Evolutionary conservation across 202 grass and related monocot species (phyloP), one percentile per base, ranked within the genome.

Genomic region (Panicum virgatum): DNA sequence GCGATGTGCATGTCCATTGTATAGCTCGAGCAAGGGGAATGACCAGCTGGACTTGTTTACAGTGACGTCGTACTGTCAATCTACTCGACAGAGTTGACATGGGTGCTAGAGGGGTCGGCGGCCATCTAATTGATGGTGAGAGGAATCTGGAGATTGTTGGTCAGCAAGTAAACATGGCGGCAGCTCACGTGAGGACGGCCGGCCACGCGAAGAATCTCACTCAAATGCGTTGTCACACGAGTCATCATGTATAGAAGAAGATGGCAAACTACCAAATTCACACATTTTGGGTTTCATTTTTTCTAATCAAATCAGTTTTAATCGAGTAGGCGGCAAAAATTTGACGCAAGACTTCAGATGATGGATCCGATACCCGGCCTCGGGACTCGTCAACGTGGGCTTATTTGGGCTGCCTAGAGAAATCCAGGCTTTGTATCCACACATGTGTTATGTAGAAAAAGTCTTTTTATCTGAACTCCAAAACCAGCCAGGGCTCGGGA

Each of bases 151-250:
- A 30, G 26, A 56, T 3, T 66, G 70, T 40, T 53, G 26, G 73
- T 7, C 5, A 30, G 60, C 15, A 76, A 32, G 72, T 19, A n/a
- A 34, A 53, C 34, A 77, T 52, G 61, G 23, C 26, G 38, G 72
- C 50, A 75, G 58, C 26, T 59, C 72, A 76, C 72, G 26, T 59
- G 81, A 83, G 57, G 23, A 13, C 12, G 5, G 57, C 57, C 57
- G 11, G 9, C 57, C 57, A 2, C 23, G 23, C 11, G 22, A 60
- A 60, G 57, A 12, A 60, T 60, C 57, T 23, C 20, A 56, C n/a
- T n/a, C n/a, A n/a, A n/a, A 9, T 23, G 52, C 52, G 52, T 11
- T 60, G 25, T 58, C 23, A 58, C 54, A 58, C 54, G 51, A 18
- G 18, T n/a, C 16, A 7, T 53, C n/a, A n/a, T n/a, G n/a, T n/a